Percentiles rank a stretch among this genome's conserved stretches.
Evolutionary conservation across 148 eudicot genomes (phyloP).

Genomic region (Pouteria glomerata): DNA sequence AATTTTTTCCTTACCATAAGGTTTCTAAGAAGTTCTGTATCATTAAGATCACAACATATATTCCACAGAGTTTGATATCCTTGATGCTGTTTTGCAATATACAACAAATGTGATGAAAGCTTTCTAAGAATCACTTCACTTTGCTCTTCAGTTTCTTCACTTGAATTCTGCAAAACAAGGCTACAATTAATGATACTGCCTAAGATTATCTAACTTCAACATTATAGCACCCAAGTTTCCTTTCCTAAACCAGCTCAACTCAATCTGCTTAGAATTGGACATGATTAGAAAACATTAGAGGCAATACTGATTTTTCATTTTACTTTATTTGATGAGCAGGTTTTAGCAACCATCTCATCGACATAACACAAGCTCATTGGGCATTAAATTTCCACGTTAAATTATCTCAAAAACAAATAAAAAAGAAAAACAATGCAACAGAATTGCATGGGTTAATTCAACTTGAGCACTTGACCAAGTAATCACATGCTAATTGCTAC

Average conservation of each 20-base stretch:
- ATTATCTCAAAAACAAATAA: not conserved
- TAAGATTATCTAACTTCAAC: not conserved
- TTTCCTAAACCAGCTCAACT: not conserved
- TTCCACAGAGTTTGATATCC: constrained; percentile 82
- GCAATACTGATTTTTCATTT: not conserved
- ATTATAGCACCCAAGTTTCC: not conserved
- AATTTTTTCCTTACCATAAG: constrained; percentile 58
- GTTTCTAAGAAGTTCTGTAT: constrained; percentile 64
- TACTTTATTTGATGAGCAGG: not conserved
- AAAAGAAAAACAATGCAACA: not conserved
- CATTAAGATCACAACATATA: constrained; percentile 79
- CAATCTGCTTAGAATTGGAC: not conserved
- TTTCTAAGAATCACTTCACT: constrained; percentile 39
- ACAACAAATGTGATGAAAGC: constrained; percentile 65
- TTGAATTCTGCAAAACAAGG: constrained; percentile 45
- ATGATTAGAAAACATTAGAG: not conserved
- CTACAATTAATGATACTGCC: not conserved
- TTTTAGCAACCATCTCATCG: not conserved
- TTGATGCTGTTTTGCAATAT: constrained; percentile 79
- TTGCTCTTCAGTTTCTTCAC: constrained; percentile 48
- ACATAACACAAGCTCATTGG: not conserved
- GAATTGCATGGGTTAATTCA: not conserved
- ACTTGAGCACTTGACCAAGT: not conserved
- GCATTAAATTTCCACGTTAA: not conserved
- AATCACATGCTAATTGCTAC: too few species aligned